A percentile compares a stretch with the other conserved stretches of the same genome.
phyloP scores from a whole-genome alignment of 768 basidiomycete species.

The Galerina sulciceps region DNA sequence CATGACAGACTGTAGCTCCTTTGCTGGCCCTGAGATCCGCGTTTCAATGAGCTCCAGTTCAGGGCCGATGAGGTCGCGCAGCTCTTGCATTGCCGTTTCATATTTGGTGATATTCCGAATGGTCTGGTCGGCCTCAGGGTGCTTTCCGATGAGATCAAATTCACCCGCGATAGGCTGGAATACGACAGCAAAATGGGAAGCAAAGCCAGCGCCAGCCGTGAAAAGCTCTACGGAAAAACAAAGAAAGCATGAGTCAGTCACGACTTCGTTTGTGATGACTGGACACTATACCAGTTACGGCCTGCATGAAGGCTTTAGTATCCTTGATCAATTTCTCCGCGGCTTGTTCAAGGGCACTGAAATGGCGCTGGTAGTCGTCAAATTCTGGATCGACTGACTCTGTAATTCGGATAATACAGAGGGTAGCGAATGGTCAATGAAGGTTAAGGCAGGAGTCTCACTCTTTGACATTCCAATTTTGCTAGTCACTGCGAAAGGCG shows the following conservation, averaged over 20 bases:
- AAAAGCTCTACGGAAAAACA: conserved; percentile 56
- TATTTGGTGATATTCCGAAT: conserved; percentile 78
- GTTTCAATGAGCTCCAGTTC: conserved; percentile 95
- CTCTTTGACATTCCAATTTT: conserved; percentile 95
- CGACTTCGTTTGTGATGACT: neutral
- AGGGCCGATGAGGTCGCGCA: conserved; percentile 77
- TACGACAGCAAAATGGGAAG: conserved; percentile 62
- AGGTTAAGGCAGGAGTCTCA: conserved; percentile 39
- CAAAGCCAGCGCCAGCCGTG: conserved; percentile 64
- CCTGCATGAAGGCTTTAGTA: conserved; percentile 83
- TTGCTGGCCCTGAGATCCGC: conserved; percentile 82
- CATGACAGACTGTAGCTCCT: conserved; percentile 85
- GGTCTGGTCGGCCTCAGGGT: conserved; percentile 79
- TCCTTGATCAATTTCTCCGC: conserved; percentile 94
- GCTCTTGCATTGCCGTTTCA: conserved; percentile 78
- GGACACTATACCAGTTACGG: conserved; percentile 65
- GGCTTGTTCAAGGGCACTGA: conserved; percentile 74
- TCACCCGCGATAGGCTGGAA: conserved; percentile 76
- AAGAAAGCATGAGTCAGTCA: conserved; percentile 6
- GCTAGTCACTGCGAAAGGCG: conserved; percentile 87
- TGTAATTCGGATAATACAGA: conserved; percentile 20
- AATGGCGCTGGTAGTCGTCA: conserved; percentile 84
- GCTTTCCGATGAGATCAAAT: conserved; percentile 76
- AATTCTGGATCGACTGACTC: conserved; percentile 90
- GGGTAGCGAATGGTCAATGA: conserved; percentile 1